Conservation (phyloP, 2,329 filamentous ascomycete genomes). For the Rhynchosporium secalis region DNA sequence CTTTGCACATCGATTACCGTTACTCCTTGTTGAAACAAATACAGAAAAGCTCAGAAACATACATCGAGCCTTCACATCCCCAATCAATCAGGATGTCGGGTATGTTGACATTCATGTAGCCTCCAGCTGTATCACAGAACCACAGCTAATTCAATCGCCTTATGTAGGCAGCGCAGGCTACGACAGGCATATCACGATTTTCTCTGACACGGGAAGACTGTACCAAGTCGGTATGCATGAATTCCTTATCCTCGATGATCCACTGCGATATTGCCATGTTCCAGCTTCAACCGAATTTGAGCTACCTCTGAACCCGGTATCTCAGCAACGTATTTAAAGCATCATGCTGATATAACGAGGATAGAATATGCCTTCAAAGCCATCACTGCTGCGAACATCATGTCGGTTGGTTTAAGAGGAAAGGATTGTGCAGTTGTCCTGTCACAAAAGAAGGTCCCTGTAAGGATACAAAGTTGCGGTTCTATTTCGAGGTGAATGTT, state of each 20-base stretch:
- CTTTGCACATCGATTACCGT: background rate
- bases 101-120: conserved; percentile 32
- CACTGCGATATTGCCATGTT: background rate
- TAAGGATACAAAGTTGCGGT: conserved; percentile 51
- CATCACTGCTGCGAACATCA: conserved; percentile 98
- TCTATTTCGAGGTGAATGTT: conserved; percentile 25
- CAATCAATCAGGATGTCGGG: conserved; percentile 42
- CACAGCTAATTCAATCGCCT: conserved; percentile 32
- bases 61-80: background rate
- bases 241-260: conserved; percentile 1
- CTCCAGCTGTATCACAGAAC: conserved; percentile 18
- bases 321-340: conserved; percentile 9
- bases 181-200: conserved; percentile 99
- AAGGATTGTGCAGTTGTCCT: conserved; percentile 97
- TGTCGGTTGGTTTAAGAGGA: conserved; percentile 91
- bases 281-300: background rate
- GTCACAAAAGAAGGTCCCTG: conserved; percentile 99
- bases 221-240: conserved; percentile 93
- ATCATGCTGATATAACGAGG: conserved; percentile 36
- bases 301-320: background rate
- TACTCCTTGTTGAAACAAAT: background rate
- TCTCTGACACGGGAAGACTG: conserved; percentile 95
- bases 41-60: background rate
- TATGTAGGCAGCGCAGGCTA: conserved; percentile 77
- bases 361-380: conserved; percentile 99